Conservation (phyloP, 2,329 filamentous ascomycete genomes). For the Penicillium nordicum region DNA sequence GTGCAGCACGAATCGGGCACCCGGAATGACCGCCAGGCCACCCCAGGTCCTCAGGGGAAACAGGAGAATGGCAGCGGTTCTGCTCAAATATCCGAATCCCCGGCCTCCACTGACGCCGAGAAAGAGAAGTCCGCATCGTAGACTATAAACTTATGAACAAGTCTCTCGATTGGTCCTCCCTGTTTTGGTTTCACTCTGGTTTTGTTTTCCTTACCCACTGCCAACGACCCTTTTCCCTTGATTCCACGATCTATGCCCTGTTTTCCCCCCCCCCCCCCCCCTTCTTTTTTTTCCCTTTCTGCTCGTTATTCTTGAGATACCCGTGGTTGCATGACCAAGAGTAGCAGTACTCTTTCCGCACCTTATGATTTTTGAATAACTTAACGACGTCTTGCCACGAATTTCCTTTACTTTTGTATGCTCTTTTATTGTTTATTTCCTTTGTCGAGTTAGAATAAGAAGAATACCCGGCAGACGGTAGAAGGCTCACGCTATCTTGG, state of each 20-base stretch:
- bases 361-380: too few relatives aligned
- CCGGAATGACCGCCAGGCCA: constrained; percentile 50
- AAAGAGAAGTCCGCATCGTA: constrained; percentile 33
- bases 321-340: too few relatives aligned
- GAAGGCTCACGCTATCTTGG: too few relatives aligned
- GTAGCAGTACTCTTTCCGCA: too few relatives aligned
- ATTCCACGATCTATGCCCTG: constrained; percentile 19
- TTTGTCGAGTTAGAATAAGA: too few relatives aligned
- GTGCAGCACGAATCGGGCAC: constrained; percentile 56
- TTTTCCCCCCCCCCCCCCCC: constrained; percentile 5
- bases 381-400: too few relatives aligned
- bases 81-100: constrained; percentile 37
- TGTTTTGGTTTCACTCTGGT: constrained; percentile 16
- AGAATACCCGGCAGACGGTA: too few relatives aligned
- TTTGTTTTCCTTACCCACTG: constrained; percentile 14
- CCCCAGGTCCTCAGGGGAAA: constrained; percentile 48
- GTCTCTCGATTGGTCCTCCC: constrained; percentile 12
- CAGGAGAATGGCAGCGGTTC: constrained; percentile 17
- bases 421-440: too few relatives aligned
- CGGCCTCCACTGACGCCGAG: constrained; percentile 38
- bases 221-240: constrained; percentile 13
- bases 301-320: too few relatives aligned
- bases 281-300: too few relatives aligned
- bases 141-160: constrained; percentile 15
- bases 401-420: too few relatives aligned